A percentile compares a stretch with the other conserved stretches of the same genome.
Evolutionary conservation across 2,329 filamentous ascomycete genomes (phyloP).

Genomic region (Saccharata proteae): DNA sequence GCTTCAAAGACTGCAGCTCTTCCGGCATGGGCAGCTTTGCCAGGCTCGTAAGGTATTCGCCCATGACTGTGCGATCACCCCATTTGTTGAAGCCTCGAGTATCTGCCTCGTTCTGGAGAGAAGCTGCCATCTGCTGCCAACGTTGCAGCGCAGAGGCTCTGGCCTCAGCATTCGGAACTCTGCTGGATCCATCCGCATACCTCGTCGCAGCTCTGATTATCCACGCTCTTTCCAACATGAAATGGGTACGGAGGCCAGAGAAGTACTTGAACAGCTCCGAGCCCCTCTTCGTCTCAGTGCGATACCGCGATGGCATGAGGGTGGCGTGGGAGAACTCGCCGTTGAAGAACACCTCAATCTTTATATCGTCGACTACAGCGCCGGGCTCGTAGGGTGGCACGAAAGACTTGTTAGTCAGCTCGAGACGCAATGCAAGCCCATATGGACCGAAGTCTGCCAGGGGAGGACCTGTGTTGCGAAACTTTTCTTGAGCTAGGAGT

Average conservation of each 20-base stretch:
- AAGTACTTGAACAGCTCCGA: constrained; percentile 19
- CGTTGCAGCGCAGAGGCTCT: constrained; percentile 15
- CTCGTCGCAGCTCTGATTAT: constrained; percentile 21
- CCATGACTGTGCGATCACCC: constrained; percentile 23
- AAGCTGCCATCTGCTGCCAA: constrained; percentile 22
- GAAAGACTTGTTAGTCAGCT: constrained; percentile 21
- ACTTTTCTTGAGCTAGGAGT: not conserved
- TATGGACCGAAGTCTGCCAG: constrained; percentile 9
- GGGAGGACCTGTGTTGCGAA: not conserved
- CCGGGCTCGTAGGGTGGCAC: constrained; percentile 12
- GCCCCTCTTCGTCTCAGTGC: constrained; percentile 11
- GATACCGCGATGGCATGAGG: constrained; percentile 16
- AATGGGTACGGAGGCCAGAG: constrained; percentile 26
- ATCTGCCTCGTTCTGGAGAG: constrained; percentile 22
- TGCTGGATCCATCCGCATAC: constrained; percentile 14
- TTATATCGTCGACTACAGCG: constrained; percentile 22
- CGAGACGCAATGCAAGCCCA: constrained; percentile 20
- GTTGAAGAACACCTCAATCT: constrained; percentile 38
- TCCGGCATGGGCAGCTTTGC: constrained; percentile 26
- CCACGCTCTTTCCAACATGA: constrained; percentile 33
- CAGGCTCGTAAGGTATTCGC: constrained; percentile 26
- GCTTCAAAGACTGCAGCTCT: constrained; percentile 19
- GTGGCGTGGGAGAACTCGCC: constrained; percentile 27
- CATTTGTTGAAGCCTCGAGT: constrained; percentile 20
- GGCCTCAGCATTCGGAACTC: constrained; percentile 4